Conservation (phyloP, 2,329 filamentous ascomycete genomes). For the Penicillium vulpinum region DNA sequence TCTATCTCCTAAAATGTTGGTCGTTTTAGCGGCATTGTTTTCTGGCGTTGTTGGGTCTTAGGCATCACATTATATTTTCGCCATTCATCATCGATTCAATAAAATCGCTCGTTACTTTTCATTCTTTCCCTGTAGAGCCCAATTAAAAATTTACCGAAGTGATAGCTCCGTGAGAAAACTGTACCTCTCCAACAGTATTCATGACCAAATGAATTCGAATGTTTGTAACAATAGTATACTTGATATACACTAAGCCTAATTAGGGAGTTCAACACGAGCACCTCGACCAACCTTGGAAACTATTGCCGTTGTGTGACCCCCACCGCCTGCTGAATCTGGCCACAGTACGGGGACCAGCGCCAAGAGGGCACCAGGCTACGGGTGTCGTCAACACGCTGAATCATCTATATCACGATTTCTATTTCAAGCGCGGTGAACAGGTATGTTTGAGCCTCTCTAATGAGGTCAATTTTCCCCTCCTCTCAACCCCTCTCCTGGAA, state of each 20-base stretch:
- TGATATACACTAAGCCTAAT: not conserved
- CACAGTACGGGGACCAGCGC: not conserved
- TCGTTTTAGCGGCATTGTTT: slow-evolving; percentile 32
- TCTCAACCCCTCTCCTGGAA: not conserved
- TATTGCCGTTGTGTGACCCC: not conserved
- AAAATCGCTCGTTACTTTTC: not conserved
- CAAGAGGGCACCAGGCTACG: not conserved
- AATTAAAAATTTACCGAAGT: not conserved
- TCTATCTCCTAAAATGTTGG: slow-evolving; percentile 1
- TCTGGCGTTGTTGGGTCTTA: slow-evolving; percentile 26
- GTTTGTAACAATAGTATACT: not conserved
- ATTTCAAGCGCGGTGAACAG: not conserved
- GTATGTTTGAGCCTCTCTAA: not conserved
- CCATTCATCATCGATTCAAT: slow-evolving; percentile 1
- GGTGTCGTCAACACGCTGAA: not conserved
- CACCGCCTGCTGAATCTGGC: not conserved
- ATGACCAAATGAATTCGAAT: not conserved
- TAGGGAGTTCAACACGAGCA: not conserved
- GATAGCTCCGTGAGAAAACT: too few species aligned
- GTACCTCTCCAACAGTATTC: not conserved
- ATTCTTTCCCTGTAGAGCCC: not conserved
- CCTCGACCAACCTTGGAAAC: too few species aligned
- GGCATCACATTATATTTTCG: slow-evolving; percentile 12
- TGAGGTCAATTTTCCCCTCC: not conserved
- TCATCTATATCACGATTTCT: not conserved